Evolutionary conservation across 148 eudicot genomes (phyloP).

Genomic region (Drosera capensis): DNA sequence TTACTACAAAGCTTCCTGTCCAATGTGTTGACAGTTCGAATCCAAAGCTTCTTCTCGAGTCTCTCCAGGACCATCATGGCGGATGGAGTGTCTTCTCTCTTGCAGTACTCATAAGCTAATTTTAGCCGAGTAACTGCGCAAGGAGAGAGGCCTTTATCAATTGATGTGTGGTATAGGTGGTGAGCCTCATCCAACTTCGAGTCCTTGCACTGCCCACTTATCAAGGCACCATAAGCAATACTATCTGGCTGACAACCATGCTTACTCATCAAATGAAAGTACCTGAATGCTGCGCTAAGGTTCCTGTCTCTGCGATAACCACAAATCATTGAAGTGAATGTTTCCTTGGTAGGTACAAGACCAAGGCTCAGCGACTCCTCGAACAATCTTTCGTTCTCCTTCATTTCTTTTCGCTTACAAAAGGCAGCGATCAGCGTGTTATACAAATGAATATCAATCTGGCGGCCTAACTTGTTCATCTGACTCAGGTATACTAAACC

Average conservation of each 20-base stretch:
- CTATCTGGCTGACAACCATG: constrained; percentile 64
- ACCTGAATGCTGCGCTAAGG: constrained; percentile 23
- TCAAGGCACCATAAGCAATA: constrained; percentile 60
- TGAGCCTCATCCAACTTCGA: constrained; percentile 58
- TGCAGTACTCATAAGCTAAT: constrained; percentile 73
- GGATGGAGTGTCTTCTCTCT: constrained; percentile 18
- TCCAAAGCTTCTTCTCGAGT: constrained; percentile 65
- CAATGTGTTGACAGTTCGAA: constrained; percentile 53
- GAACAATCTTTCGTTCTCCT: constrained; percentile 46
- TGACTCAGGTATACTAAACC: constrained; percentile 35
- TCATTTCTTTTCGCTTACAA: constrained; percentile 44
- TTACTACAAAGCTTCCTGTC: constrained; percentile 83
- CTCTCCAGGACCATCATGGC: constrained; percentile 42
- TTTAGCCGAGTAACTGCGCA: constrained; percentile 78
- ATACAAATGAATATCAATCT: constrained; percentile 53
- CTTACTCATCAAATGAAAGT: constrained; percentile 47
- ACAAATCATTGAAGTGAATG: constrained; percentile 74
- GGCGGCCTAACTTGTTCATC: constrained; percentile 48
- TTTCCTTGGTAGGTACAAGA: constrained; percentile 53
- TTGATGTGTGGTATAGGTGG: constrained; percentile 42
- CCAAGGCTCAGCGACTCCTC: constrained; percentile 43
- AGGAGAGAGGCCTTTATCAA: constrained; percentile 50
- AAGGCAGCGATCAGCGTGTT: constrained; percentile 53
- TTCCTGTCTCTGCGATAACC: constrained; percentile 55
- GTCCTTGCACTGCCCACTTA: constrained; percentile 79